Evolutionary conservation across 2,329 filamentous ascomycete species (phyloP).

Genomic region (Verticillium nubilum): DNA sequence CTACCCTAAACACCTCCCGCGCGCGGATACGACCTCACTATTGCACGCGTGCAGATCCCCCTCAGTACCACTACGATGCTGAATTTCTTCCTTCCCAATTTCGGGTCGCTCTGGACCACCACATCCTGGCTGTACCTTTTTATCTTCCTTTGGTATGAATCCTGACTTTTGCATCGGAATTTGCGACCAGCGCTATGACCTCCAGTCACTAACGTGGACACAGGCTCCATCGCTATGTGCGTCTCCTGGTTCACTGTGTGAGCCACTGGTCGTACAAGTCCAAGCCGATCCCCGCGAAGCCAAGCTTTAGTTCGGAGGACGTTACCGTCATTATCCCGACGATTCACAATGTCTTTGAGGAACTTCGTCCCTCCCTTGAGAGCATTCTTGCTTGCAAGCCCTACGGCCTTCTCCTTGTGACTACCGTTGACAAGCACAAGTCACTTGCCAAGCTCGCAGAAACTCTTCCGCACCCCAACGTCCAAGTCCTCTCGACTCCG

Average conservation of each 20-base stretch:
- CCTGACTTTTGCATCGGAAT: neutral
- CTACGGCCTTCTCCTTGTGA: slow-evolving; percentile 75
- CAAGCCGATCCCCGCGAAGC: slow-evolving; percentile 73
- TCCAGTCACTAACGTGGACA: slow-evolving; percentile 14
- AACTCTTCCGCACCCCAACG: slow-evolving; percentile 52
- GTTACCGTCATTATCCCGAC: slow-evolving; percentile 93
- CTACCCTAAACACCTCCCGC: neutral
- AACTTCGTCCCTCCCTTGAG: slow-evolving; percentile 74
- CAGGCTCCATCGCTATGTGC: slow-evolving; percentile 83
- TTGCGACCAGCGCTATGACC: neutral
- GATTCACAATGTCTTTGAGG: slow-evolving; percentile 80
- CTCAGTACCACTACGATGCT: slow-evolving; percentile 2
- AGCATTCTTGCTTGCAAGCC: slow-evolving; percentile 69
- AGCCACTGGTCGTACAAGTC: slow-evolving; percentile 86
- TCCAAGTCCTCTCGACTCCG: slow-evolving; percentile 69
- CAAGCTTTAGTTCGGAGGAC: slow-evolving; percentile 74
- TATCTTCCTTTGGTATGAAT: slow-evolving; percentile 38
- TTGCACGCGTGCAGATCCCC: neutral
- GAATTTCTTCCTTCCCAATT: slow-evolving; percentile 9
- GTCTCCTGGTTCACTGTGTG: slow-evolving; percentile 77
- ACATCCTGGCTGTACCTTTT: slow-evolving; percentile 12
- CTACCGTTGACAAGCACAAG: slow-evolving; percentile 72
- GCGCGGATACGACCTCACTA: neutral
- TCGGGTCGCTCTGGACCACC: slow-evolving; percentile 10
- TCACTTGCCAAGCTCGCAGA: slow-evolving; percentile 63